Evolutionary conservation across 2,329 filamentous ascomycete species (phyloP), one percentile per base, ranked within the genome.

Genomic region (Aspergillus texensis): DNA sequence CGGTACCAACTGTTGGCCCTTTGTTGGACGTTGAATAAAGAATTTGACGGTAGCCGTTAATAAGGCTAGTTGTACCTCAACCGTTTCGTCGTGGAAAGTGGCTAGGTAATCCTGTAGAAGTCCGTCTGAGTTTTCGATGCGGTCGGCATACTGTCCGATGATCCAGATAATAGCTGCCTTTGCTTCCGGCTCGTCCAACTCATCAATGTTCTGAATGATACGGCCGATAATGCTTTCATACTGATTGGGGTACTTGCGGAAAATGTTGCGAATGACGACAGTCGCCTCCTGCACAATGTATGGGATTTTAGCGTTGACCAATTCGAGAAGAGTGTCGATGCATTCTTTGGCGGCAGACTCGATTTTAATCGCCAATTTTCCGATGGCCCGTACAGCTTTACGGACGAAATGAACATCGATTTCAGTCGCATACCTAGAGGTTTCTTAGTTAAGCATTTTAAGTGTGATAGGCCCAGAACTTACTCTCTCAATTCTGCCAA

Each of bases 111-210:
- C 95, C 71, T 99, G 94, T 10, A 99, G 85, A 2, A 99, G 84
- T 0, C 91, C 92, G 71, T 98, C 95, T 19, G 92, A 95, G 77
- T 99, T 98, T 76, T 99, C 95, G 71, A 99, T 99, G 52, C 95
- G 90, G 75, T 96, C 93, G 11, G 95, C 95, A 73, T 99, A 99
- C 77, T 99, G 93, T 2, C 95, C 95, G 75, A 99, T 99, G 41
- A 99, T 95, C 95, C 95, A 99, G 52, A 99, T 95, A 89, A 99
- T 97, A 63, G 95, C 95, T 1, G 95, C 94, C 78, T 99, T 99
- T 53, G 95, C 95, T 79, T 99, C 95, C 2, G 95, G 94, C 77
- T 99, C 95, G 77, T 99, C 95, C 56, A 99, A 83, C 4, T 94
- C 96, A 79, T 99, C 95, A 28, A 99, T 87, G 72, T 99, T 94